Percentiles rank a stretch among this genome's conserved stretches.
phyloP scores from a whole-genome alignment of 345 rosid genomes.

The Aurinia saxatilis region DNA sequence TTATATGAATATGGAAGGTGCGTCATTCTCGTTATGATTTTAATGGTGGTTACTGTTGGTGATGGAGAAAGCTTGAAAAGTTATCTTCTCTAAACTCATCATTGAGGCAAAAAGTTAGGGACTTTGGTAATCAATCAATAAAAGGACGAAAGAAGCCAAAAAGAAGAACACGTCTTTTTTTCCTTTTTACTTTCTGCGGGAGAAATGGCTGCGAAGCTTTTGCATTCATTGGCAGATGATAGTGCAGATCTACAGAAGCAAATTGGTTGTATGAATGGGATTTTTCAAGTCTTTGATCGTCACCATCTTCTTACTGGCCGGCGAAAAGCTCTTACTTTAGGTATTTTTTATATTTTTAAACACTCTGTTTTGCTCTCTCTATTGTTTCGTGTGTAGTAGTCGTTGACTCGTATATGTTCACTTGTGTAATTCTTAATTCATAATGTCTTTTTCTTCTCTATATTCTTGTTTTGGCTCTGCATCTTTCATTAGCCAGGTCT shows the following conservation, averaged over 20 bases:
- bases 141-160: constrained; percentile 10
- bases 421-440: constrained; percentile 2
- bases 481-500: neutral
- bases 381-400: constrained; percentile 20
- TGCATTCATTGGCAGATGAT: constrained; percentile 89
- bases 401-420: constrained; percentile 26
- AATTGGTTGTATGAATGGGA: constrained; percentile 94
- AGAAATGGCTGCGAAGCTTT: constrained; percentile 89
- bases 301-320: constrained; percentile 46
- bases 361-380: constrained; percentile 8
- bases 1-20: constrained; percentile 38
- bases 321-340: constrained; percentile 67
- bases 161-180: neutral
- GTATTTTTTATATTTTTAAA: constrained; percentile 24
- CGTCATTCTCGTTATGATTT: constrained; percentile 26
- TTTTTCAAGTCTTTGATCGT: constrained; percentile 86
- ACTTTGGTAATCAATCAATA: neutral
- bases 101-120: constrained; percentile 19
- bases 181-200: neutral
- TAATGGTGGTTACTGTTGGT: constrained; percentile 26
- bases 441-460: neutral
- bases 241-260: constrained; percentile 90
- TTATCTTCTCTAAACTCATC: constrained; percentile 9
- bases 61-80: constrained; percentile 22
- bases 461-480: constrained; percentile 3